Evolutionary conservation across 345 rosid genomes (phyloP).

Genomic region (Kandelia obovata): DNA sequence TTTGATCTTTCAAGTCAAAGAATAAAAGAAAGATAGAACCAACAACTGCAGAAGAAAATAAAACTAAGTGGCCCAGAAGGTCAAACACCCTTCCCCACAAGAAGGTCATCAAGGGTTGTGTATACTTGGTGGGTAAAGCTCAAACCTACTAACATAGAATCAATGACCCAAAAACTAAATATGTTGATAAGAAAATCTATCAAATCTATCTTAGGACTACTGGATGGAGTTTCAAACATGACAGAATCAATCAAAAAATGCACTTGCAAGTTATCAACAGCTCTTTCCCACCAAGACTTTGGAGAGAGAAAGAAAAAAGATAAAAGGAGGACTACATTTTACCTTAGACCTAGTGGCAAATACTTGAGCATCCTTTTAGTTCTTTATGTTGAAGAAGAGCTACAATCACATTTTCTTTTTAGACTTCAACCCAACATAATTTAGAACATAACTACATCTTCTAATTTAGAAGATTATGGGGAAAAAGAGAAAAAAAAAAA

Average conservation of each 20-base stretch:
- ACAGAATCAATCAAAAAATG: constrained; percentile 48
- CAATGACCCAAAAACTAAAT: background rate
- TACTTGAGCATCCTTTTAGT: constrained; percentile 42
- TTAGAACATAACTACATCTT: constrained; percentile 44
- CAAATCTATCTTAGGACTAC: constrained; percentile 23
- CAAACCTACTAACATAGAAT: constrained; percentile 20
- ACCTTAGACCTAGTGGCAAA: constrained; percentile 48
- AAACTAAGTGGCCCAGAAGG: background rate
- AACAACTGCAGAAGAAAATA: background rate
- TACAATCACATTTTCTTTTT: constrained; percentile 50
- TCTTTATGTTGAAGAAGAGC: constrained; percentile 47
- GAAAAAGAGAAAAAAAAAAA: background rate
- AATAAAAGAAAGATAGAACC: background rate
- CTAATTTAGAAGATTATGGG: constrained; percentile 38
- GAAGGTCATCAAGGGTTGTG: constrained; percentile 1
- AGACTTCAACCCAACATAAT: constrained; percentile 49
- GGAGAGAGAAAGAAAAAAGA: background rate
- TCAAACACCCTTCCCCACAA: constrained; percentile 7
- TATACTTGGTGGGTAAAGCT: constrained; percentile 9
- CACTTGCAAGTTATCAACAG: constrained; percentile 43
- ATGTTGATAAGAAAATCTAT: background rate
- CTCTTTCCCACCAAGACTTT: constrained; percentile 46
- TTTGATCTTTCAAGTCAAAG: background rate
- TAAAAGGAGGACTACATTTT: constrained; percentile 22
- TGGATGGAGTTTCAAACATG: constrained; percentile 32